Evolutionary conservation across 2,329 filamentous ascomycete species (phyloP).

Genomic region (Delphinella strobiligena): DNA sequence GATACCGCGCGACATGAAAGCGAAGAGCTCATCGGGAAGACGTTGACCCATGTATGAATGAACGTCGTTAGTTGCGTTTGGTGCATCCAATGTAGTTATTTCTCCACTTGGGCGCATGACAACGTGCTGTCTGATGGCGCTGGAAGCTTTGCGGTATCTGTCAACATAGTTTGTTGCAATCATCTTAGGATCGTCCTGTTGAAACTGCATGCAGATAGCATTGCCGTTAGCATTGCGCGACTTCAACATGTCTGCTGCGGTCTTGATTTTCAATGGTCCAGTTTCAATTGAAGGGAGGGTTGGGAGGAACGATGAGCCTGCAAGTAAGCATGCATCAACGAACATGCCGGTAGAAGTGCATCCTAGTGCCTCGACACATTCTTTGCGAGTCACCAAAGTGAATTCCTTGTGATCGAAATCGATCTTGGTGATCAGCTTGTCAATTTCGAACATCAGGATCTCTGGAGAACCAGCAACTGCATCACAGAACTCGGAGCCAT

Average conservation of each 20-base stretch:
- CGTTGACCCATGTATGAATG: slow-evolving; percentile 86
- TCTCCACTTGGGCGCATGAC: slow-evolving; percentile 67
- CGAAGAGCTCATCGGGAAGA: slow-evolving; percentile 78
- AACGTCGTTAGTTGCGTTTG: slow-evolving; percentile 67
- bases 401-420: slow-evolving; percentile 61
- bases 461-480: slow-evolving; percentile 77
- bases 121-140: slow-evolving; percentile 79
- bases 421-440: slow-evolving; percentile 56
- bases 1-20: slow-evolving; percentile 75
- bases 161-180: slow-evolving; percentile 67
- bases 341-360: slow-evolving; percentile 58
- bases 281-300: slow-evolving; percentile 41
- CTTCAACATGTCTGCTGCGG: slow-evolving; percentile 68
- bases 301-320: slow-evolving; percentile 68
- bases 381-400: slow-evolving; percentile 50
- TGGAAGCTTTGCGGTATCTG: slow-evolving; percentile 73
- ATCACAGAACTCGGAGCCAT: slow-evolving; percentile 44
- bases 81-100: slow-evolving; percentile 60
- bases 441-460: slow-evolving; percentile 72
- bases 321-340: slow-evolving; percentile 70
- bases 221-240: slow-evolving; percentile 55
- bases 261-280: slow-evolving; percentile 46
- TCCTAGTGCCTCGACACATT: slow-evolving; percentile 56
- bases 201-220: slow-evolving; percentile 57
- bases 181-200: slow-evolving; percentile 57